Evolutionary conservation across 805 yeast species (phyloP).

Genomic region (Pichia scutulata): DNA sequence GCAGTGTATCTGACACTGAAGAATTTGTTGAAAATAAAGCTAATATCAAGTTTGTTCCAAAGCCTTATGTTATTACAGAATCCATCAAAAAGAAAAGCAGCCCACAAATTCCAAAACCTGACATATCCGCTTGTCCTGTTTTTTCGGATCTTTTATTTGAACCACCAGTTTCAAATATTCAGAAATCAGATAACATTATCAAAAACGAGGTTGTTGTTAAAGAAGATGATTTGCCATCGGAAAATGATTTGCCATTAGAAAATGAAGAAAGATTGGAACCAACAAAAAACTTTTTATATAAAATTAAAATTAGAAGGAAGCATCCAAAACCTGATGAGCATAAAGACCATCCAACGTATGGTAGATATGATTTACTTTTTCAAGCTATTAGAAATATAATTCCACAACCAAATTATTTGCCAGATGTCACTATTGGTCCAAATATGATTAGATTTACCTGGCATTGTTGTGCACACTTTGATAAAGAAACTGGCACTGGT

Average conservation of each 20-base stretch:
- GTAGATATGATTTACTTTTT: slow-evolving; percentile 28
- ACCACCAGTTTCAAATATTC: not conserved
- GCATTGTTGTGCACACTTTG: slow-evolving; percentile 84
- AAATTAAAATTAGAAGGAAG: slow-evolving; percentile 23
- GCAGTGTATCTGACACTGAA: not conserved
- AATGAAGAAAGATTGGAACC: slow-evolving; percentile 5
- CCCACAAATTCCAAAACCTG: not conserved
- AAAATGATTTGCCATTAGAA: not conserved
- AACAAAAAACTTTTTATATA: slow-evolving; percentile 17
- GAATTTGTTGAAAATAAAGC: not conserved
- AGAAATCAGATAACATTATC: not conserved
- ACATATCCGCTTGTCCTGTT: slow-evolving; percentile 5
- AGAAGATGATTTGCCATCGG: not conserved
- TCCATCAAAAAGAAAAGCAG: slow-evolving; percentile 1
- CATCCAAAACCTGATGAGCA: slow-evolving; percentile 12
- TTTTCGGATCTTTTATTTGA: slow-evolving; percentile 5
- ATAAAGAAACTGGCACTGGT: slow-evolving; percentile 43
- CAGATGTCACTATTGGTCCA: slow-evolving; percentile 67
- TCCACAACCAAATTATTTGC: slow-evolving; percentile 39
- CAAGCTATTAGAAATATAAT: slow-evolving; percentile 30
- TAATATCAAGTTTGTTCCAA: slow-evolving; percentile 9
- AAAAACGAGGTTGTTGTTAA: not conserved
- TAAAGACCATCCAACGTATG: slow-evolving; percentile 19
- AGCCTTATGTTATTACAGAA: slow-evolving; percentile 10
- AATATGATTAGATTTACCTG: slow-evolving; percentile 73